Evolutionary conservation across 495 filamentous ascomycete genomes (phyloP), one percentile per base, ranked within the genome.

Genomic region (Lepraria neglecta): DNA sequence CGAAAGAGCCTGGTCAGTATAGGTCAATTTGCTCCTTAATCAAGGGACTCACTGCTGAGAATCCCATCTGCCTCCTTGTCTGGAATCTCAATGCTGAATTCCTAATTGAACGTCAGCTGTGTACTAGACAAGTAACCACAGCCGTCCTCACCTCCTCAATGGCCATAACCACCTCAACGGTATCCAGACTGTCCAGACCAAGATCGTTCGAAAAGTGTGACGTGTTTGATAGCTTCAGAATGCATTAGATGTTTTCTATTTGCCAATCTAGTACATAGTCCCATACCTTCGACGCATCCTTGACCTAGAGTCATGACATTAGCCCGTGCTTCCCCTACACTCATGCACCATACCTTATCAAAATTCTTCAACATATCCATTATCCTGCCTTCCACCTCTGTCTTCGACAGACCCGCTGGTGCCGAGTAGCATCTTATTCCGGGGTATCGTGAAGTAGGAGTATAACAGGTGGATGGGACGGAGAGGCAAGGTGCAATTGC

Each of bases 71-170:
- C 95, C 71, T 97, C 92, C 82, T 97, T 97, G 77, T 98, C 94
- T 65, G 94, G 95, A 75, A 98, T 98, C 84, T 98, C 94, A 78
- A 98, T 94, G 84, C 91, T 97, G 78, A 98, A 98, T 76, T 98
- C 94, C 92, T 97, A 71, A 74, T 53, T 44, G 61, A 44, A 64
- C 46, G 45, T 76, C 56, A 75, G 68, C 12, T 31, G 12, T 50
- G 27, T 43, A 27, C 28, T 19, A 15, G 1, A 9, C 1, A 14
- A 4, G 21, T 10, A 15, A 12, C 9, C 0, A 40, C 31, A 30
- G n/a, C 6, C 28, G 42, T 62, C 61, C 84, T 66, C 80, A 96
- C 92, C 88, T 98, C 94, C 82, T 98, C 94, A 77, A 98, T 97
- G 64, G 94, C 94, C 94, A 98, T 98, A 63, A 98, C 95, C 66